Conservation (phyloP, 192 early-diverging fungal genomes). For the Coemansia asiatica region DNA sequence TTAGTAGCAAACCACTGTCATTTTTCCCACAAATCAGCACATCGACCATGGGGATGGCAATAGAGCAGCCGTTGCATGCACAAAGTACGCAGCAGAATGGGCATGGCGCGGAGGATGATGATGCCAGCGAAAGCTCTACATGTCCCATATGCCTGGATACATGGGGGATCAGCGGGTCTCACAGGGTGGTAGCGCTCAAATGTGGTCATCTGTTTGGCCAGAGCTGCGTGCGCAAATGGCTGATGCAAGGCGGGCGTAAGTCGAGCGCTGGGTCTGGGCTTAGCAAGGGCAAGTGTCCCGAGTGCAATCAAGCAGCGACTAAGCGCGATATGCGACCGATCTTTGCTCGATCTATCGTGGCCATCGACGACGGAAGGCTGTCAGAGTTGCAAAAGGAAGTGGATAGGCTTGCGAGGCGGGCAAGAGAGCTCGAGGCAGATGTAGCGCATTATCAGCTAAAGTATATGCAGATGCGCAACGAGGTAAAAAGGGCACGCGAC, state of each 20-base stretch:
- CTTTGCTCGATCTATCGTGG: conserved; percentile 29
- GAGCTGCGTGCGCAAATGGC: conserved; percentile 36
- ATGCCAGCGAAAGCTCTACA: conserved; percentile 28
- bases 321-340: conserved; percentile 39
- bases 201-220: conserved; percentile 51
- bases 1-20: not conserved
- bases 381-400: conserved; percentile 8
- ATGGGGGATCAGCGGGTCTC: conserved; percentile 35
- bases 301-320: conserved; percentile 30
- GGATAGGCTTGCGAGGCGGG: not conserved
- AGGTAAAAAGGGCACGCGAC: conserved; percentile 14
- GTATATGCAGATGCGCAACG: conserved; percentile 20
- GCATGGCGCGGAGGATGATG: not conserved
- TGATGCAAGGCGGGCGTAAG: conserved; percentile 10
- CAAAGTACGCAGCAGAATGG: not conserved
- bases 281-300: conserved; percentile 32
- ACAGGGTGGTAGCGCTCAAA: conserved; percentile 32
- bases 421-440: conserved; percentile 8
- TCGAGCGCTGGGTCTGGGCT: no score
- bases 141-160: conserved; percentile 40
- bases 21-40: not conserved
- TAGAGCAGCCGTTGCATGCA: not conserved
- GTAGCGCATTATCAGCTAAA: conserved; percentile 2
- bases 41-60: not conserved
- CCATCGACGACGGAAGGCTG: conserved; percentile 13